A percentile compares a stretch with the other conserved stretches of the same genome.
Conservation (phyloP, 768 basidiomycete species). For the Boletus huronensis region DNA sequence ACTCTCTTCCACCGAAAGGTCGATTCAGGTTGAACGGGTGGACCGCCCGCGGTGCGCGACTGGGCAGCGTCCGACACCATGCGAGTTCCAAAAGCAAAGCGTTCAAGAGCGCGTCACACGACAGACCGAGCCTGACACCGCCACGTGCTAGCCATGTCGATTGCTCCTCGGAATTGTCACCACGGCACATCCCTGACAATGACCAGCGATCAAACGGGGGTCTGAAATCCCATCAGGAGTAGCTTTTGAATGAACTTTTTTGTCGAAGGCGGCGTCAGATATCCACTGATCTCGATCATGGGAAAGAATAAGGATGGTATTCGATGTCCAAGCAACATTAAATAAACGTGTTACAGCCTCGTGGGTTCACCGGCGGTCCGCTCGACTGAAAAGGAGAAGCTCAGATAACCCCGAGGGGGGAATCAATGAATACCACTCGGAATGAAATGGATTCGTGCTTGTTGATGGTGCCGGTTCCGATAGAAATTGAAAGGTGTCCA, state of each 20-base stretch:
- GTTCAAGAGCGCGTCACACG: neutral
- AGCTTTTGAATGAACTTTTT: neutral
- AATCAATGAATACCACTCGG: conserved; percentile 28
- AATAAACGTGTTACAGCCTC: conserved; percentile 34
- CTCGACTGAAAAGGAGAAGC: conserved; percentile 16
- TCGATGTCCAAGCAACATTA: conserved; percentile 25
- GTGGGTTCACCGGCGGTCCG: conserved; percentile 24
- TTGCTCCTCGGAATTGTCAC: conserved; percentile 16
- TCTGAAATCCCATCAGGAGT: conserved; percentile 1
- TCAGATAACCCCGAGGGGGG: conserved; percentile 31
- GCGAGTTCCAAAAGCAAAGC: neutral
- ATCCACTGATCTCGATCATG: conserved; percentile 26
- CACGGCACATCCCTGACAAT: neutral
- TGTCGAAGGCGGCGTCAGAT: conserved; percentile 8
- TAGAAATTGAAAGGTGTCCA: conserved; percentile 24
- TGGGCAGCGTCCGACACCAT: neutral
- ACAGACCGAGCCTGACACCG: neutral
- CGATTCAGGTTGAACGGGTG: conserved; percentile 6
- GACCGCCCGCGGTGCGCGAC: neutral
- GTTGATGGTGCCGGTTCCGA: conserved; percentile 33
- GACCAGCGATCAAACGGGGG: conserved; percentile 3
- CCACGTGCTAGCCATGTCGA: conserved; percentile 17
- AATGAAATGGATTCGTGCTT: conserved; percentile 21
- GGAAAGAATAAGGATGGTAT: conserved; percentile 20
- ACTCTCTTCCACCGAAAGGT: conserved; percentile 58